Conservation (phyloP, 192 early-diverging fungal genomes). For the Chytriomyces sp. region DNA sequence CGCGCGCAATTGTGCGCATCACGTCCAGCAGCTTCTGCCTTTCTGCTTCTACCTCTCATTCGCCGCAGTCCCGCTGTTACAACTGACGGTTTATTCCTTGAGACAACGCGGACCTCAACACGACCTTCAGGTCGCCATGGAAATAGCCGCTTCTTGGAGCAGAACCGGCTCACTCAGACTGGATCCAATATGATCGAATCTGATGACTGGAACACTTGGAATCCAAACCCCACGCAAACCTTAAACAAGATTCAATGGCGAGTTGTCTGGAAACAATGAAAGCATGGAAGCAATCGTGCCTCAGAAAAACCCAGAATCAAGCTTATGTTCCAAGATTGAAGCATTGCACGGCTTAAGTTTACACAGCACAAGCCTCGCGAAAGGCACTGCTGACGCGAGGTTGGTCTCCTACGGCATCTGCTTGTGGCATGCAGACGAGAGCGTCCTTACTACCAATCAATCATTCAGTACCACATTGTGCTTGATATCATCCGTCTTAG, state of each 20-base stretch:
- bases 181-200: neutral
- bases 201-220: neutral
- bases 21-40: too few species aligned
- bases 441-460: neutral
- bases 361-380: neutral
- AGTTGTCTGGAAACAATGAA: too few species aligned
- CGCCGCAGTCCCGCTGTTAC: too few species aligned
- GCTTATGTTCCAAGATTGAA: neutral
- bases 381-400: neutral
- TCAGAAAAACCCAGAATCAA: neutral
- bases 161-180: neutral
- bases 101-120: too few species aligned
- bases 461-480: neutral
- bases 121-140: neutral
- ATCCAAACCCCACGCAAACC: neutral
- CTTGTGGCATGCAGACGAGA: neutral
- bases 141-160: conserved; percentile 7
- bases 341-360: neutral
- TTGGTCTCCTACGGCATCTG: conserved; percentile 1
- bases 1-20: too few species aligned
- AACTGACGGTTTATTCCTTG: too few species aligned
- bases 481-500: neutral
- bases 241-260: neutral
- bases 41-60: too few species aligned
- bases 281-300: neutral